A percentile compares a stretch with the other conserved stretches of the same genome.
Conservation (phyloP, 192 early-diverging fungal species). For the Funneliformis geosporum region DNA sequence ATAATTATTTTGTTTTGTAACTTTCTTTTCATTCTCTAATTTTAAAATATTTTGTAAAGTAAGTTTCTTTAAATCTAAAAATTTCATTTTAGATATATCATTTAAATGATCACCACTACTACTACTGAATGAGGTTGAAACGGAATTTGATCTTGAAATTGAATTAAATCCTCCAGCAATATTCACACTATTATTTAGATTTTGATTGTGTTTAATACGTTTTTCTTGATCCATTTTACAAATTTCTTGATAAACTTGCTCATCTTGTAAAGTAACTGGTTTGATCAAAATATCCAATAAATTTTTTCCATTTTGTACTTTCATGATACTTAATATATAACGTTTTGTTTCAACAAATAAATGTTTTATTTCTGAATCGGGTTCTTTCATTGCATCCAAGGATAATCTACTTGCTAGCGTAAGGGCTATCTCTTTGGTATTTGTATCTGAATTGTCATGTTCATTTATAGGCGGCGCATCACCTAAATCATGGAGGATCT, state of each 20-base stretch:
- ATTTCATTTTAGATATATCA: slow-evolving; percentile 65
- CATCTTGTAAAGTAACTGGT: slow-evolving; percentile 72
- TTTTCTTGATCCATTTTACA: slow-evolving; percentile 41
- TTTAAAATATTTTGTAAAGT: slow-evolving; percentile 80
- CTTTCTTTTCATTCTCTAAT: slow-evolving; percentile 74
- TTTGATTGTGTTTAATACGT: slow-evolving; percentile 32
- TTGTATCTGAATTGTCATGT: slow-evolving; percentile 40
- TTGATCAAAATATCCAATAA: slow-evolving; percentile 84
- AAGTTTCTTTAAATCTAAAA: slow-evolving; percentile 77
- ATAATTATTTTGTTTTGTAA: slow-evolving; percentile 76
- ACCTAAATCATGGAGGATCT: slow-evolving; percentile 71
- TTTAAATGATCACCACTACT: neutral
- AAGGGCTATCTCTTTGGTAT: slow-evolving; percentile 62
- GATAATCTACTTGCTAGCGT: slow-evolving; percentile 74
- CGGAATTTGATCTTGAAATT: neutral
- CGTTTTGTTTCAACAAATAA: slow-evolving; percentile 90
- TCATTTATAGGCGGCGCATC: slow-evolving; percentile 46
- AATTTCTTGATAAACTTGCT: slow-evolving; percentile 60
- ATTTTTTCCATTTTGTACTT: slow-evolving; percentile 80
- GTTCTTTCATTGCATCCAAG: slow-evolving; percentile 47
- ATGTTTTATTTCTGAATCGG: slow-evolving; percentile 58
- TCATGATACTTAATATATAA: slow-evolving; percentile 78
- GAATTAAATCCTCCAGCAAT: neutral
- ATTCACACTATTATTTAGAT: slow-evolving; percentile 38
- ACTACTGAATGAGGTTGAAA: slow-evolving; percentile 14